phyloP scores from a whole-genome alignment of 176 grass and related monocot genomes.

The Zizania latifolia region DNA sequence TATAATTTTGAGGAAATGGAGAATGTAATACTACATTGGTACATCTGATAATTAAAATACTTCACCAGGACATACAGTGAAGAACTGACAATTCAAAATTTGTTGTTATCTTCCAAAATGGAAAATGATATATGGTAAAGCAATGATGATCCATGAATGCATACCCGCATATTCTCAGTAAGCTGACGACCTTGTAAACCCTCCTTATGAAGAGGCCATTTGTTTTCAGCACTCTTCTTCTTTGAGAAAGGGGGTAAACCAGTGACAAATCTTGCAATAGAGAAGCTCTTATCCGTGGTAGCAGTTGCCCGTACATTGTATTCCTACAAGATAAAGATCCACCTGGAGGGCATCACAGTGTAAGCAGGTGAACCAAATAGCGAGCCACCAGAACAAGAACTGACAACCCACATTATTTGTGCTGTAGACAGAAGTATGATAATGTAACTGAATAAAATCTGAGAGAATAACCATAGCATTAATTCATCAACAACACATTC shows the following conservation, averaged over 20 bases:
- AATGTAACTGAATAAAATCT: not conserved
- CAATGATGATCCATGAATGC: slow-evolving; percentile 2
- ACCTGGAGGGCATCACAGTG: not conserved
- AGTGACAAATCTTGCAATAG: slow-evolving; percentile 84
- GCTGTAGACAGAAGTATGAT: not conserved
- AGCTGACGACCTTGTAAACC: slow-evolving; percentile 78
- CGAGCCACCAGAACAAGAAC: not conserved
- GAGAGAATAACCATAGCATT: not conserved
- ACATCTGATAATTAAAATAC: not conserved
- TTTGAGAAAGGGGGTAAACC: slow-evolving; percentile 89
- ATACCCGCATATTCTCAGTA: slow-evolving; percentile 66
- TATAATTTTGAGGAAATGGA: not conserved
- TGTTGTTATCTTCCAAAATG: not conserved
- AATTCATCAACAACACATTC: not conserved
- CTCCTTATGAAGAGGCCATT: slow-evolving; percentile 97
- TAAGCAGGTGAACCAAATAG: slow-evolving; percentile 27
- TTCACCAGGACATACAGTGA: not conserved
- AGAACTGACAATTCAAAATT: not conserved
- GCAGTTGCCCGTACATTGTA: slow-evolving; percentile 88
- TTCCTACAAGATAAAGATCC: slow-evolving; percentile 46
- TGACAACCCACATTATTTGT: not conserved
- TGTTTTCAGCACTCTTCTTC: slow-evolving; percentile 79
- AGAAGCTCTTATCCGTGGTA: slow-evolving; percentile 58
- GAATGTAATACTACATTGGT: not conserved
- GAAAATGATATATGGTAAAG: not conserved